Base-by-base conservation (phyloP, 768 basidiomycete genomes). In the Obba rivulosa region DNA sequence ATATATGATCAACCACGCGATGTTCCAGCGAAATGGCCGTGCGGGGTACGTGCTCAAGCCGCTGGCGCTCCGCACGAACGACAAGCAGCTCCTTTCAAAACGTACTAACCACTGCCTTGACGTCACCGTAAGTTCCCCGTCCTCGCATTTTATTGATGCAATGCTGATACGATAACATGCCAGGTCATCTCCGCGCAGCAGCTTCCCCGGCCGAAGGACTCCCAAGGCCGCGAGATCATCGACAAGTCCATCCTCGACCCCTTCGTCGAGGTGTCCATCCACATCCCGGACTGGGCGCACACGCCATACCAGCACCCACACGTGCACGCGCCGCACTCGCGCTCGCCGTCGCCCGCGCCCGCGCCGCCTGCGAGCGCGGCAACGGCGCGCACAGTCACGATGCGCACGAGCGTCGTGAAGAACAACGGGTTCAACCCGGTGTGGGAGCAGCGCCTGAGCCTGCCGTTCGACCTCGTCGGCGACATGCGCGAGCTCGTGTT, bases 391-490 rank as follows among this genome's bases (percentile, higher is more conserved):
- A 72, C 76, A 4, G 64, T 83, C n/a, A 72, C 74, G 3, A 64
- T 64, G 46, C 74, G 77, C 37, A 95, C 91, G 3, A 68, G 66
- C 18, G 69, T 76, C 0, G 80, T 94, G 47, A 81, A 79, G 66
- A 85, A 90, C 63, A 94, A 94, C 61, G 91, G 93, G 0, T 93
- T 95, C 71, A 96, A 96, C 64, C 95, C 95, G 0, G 68, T 80
- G 1, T 97, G 93, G 89, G 76, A 90, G 53, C 81, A 92, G 57
- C 62, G 63, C 34, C 66, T 93, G 21, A 65, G 67, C 17, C 64
- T 94, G 18, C 82, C 83, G n/a, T 93, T 93, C 58, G 79, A 81
- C 43, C 83, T 84, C 56, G 74, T 85, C 23, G 80, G 85, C 0
- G 77, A 75, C 50, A 89, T 94, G 86, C 70, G 69, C 50, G 89